Evolutionary conservation across 1,284 basidiomycete species (phyloP), one percentile per base, ranked within the genome.

Genomic region (Papiliotrema terrestris): DNA sequence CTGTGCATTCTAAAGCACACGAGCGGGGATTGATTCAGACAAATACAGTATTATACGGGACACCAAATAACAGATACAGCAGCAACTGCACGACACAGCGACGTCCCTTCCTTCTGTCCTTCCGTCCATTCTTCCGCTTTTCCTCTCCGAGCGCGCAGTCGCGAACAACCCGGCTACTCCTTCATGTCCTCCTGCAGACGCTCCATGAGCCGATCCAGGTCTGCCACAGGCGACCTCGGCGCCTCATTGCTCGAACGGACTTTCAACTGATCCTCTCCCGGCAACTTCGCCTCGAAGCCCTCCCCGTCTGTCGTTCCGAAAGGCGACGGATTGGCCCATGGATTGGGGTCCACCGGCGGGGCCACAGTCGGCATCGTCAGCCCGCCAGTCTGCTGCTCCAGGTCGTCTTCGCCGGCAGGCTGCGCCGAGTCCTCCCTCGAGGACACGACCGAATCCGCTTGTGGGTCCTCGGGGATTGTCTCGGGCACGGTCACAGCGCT

Each of bases 171-270:
- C 17, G 20, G 8, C 46, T 48, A 44, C 50, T 50, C 48, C 54
- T 32, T 32, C 29, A 51, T 51, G 35, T 55, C 54, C 26, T 19
- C 54, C 23, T 51, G 29, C 43, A 57, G 41, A 17, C 44, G 15
- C 47, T 54, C 43, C 56, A 57, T 57, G 51, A 57, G 47, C 42
- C 43, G 39, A 23, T 54, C 53, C 35, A 58, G 48, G 9, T 58
- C 49, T 8, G 41, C 53, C 25, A 49, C 36, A 3, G 29, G n/a
- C 23, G 23, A 13, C 25, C 25, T 3, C 20, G 14, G 14, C 22
- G 19, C 43, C 14, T 44, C 23, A 8, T 6, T 20, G 25, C 37
- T 41, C 46, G 29, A 32, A 11, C 29, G 29, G 11, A 32, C 29
- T 32, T n/a, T 47, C 41, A 32, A 26, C 43, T 37, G 9, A 2